Evolutionary conservation across 1,284 basidiomycete species (phyloP).

Genomic region (Cryptococcus sp.): DNA sequence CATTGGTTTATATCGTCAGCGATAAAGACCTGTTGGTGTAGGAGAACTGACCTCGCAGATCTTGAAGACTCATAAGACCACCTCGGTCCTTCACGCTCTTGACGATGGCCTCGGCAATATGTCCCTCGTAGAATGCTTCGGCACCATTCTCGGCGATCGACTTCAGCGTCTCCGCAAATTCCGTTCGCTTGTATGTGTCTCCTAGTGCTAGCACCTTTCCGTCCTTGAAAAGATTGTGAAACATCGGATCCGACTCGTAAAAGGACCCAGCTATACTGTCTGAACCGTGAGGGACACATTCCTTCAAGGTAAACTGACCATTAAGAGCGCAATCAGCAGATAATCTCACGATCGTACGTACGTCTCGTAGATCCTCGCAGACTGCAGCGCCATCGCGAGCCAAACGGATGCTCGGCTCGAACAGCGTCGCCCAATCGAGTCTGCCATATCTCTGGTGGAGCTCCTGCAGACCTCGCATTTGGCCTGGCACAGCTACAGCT

Average conservation of each 20-base stretch:
- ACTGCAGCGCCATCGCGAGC: conserved; percentile 66
- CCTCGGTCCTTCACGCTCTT: conserved; percentile 29
- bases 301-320: background rate
- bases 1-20: no score
- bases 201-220: conserved; percentile 32
- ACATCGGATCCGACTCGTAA: conserved; percentile 20
- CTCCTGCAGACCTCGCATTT: conserved; percentile 31
- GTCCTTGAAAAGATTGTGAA: conserved; percentile 21
- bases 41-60: conserved; percentile 24
- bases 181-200: conserved; percentile 30
- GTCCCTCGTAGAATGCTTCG: conserved; percentile 41
- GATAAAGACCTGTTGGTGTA: background rate
- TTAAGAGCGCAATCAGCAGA: no score
- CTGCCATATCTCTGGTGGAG: conserved; percentile 34
- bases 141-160: conserved; percentile 37
- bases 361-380: conserved; percentile 33
- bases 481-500: conserved; percentile 42
- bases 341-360: conserved; percentile 3
- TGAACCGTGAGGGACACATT: conserved; percentile 11
- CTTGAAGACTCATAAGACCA: conserved; percentile 43
- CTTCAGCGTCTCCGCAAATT: conserved; percentile 39
- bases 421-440: conserved; percentile 29
- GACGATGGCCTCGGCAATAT: conserved; percentile 39
- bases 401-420: conserved; percentile 28
- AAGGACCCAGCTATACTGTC: conserved; percentile 12